Evolutionary conservation across 1,284 basidiomycete genomes (phyloP), one percentile per base, ranked within the genome.

Genomic region (Spongiforma sp.): DNA sequence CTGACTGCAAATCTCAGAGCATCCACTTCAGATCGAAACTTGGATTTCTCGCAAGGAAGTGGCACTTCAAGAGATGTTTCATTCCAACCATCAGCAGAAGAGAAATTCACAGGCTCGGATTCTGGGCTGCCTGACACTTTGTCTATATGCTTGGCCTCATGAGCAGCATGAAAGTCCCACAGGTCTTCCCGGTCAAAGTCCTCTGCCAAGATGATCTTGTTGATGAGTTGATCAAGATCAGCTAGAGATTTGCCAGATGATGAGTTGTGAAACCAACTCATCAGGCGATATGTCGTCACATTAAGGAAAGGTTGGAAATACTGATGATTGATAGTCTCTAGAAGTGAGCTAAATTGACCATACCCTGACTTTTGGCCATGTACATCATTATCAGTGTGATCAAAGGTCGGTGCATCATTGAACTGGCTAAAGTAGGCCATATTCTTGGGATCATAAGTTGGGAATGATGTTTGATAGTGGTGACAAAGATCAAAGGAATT

Each of bases 201-300:
- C 0, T 66, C 52, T 0, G 67, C 57, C 0, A 73, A 56, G 14
- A 81, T 32, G 9, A 81, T 74, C 15, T 77, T 60, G 11, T 75
- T 55, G 2, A 78, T 69, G 1, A 80, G 74, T 0, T 50, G 55
- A 37, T 79, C 62, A 0, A 80, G 63, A 28, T 77, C 77, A 0
- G 15, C 65, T 1, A 68, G 57, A 0, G 77, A 78, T 52, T 77
- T 77, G 4, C 30, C 14, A 2, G 59, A 64, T 0, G 71, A 72
- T 0, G 69, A 65, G 6, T 67, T 68, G 57, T 77, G 73, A 39
- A 72, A 73, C 79, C 78, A 80, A 2, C 59, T 50, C 69, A 80
- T 73, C 3, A 79, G 57, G 0, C 58, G 64, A 30, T 67, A 75
- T 17, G 69, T 65, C 0, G 70, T 70, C 5, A 66, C 61, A 60